Evolutionary conservation across 2,329 filamentous ascomycete species (phyloP).

Genomic region (Metarhizium robertsii): DNA sequence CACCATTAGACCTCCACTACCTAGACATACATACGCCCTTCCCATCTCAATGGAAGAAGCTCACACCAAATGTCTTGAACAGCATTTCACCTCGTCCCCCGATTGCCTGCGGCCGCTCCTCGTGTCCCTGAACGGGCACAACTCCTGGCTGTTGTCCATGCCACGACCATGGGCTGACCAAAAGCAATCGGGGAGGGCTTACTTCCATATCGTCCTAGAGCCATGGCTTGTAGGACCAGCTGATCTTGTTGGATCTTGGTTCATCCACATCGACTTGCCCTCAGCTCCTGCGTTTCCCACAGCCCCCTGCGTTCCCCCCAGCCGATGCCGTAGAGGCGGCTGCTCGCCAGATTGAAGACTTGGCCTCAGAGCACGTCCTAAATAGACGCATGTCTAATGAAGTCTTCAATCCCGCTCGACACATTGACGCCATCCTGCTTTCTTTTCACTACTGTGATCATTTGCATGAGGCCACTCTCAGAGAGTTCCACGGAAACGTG

Average conservation of each 20-base stretch:
- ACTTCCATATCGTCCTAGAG: slow-evolving; percentile 23
- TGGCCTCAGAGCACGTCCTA: slow-evolving; percentile 6
- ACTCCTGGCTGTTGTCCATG: slow-evolving; percentile 25
- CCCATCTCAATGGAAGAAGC: slow-evolving; percentile 8
- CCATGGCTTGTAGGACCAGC: slow-evolving; percentile 22
- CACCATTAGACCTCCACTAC: neutral
- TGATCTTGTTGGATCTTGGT: slow-evolving; percentile 10
- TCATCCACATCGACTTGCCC: slow-evolving; percentile 12
- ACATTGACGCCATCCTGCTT: slow-evolving; percentile 8
- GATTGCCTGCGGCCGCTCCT: slow-evolving; percentile 15
- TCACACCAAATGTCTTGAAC: slow-evolving; percentile 9
- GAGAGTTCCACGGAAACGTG: slow-evolving; percentile 5
- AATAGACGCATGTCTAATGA: slow-evolving; percentile 8
- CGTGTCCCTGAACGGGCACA: slow-evolving; percentile 24
- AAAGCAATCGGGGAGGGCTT: slow-evolving; percentile 12
- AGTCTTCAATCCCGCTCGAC: slow-evolving; percentile 7
- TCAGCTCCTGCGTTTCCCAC: slow-evolving; percentile 6
- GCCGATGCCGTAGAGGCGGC: slow-evolving; percentile 6
- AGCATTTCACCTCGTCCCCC: slow-evolving; percentile 7
- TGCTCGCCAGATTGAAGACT: slow-evolving; percentile 7
- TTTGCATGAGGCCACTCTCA: slow-evolving; percentile 7
- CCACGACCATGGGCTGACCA: slow-evolving; percentile 17
- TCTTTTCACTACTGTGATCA: slow-evolving; percentile 7
- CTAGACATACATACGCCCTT: neutral
- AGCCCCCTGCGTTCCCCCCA: slow-evolving; percentile 6